Evolutionary conservation across 2,329 filamentous ascomycete species (phyloP).

Genomic region (Macrophomina pseudophaseolina): DNA sequence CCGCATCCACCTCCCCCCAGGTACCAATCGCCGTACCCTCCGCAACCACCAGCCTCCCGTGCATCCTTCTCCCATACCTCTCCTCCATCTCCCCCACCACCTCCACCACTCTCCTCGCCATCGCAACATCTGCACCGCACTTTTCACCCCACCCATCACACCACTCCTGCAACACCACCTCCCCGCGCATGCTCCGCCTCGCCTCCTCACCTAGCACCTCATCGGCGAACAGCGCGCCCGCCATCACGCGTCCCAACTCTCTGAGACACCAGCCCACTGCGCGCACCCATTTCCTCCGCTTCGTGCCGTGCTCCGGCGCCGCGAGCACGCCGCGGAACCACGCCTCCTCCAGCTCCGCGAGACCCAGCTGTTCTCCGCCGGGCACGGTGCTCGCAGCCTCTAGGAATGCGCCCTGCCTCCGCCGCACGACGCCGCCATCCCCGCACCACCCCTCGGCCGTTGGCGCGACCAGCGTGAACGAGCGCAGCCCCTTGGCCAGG

Average conservation of each 20-base stretch:
- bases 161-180: not conserved
- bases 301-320: not conserved
- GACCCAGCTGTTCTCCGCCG: not conserved
- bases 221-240: not conserved
- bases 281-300: not conserved
- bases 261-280: not conserved
- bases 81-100: not conserved
- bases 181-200: not conserved
- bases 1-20: not conserved
- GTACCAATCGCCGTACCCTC: not conserved
- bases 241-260: not conserved
- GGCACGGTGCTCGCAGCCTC: too few species aligned
- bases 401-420: not conserved
- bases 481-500: not conserved
- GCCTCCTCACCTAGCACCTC: not conserved
- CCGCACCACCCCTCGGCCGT: not conserved
- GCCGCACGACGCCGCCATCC: not conserved
- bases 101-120: not conserved
- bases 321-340: not conserved
- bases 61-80: not conserved
- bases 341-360: not conserved
- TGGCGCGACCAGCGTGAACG: not conserved
- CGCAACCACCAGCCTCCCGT: not conserved
- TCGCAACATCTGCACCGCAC: not conserved
- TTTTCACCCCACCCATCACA: not conserved